A percentile compares a stretch with the other conserved stretches of the same genome.
phyloP scores from a whole-genome alignment of 495 filamentous ascomycete species.

The Aspergillus leporis region DNA sequence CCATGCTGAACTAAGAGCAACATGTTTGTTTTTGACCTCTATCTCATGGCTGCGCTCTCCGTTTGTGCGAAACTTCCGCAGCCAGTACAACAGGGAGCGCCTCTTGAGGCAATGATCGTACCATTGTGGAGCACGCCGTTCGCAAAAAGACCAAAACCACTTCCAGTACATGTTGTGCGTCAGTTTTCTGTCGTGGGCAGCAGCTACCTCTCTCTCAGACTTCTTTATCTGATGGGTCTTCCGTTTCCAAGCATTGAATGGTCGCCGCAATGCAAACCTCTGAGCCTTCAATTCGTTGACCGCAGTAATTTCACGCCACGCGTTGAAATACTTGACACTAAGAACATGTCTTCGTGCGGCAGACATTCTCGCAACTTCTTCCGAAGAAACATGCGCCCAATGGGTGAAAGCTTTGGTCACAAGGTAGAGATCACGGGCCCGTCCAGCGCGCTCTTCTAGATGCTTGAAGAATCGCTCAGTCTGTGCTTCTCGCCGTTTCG shows the following conservation, averaged over 20 bases:
- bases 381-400: slow-evolving; percentile 64
- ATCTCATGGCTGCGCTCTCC: slow-evolving; percentile 45
- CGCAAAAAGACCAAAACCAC: slow-evolving; percentile 59
- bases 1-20: slow-evolving; percentile 25
- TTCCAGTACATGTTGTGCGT: slow-evolving; percentile 48
- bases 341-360: slow-evolving; percentile 68
- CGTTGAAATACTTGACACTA: slow-evolving; percentile 70
- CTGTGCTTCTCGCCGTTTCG: slow-evolving; percentile 47
- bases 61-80: slow-evolving; percentile 44
- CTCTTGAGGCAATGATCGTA: slow-evolving; percentile 49
- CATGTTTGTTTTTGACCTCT: slow-evolving; percentile 30
- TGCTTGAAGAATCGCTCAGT: slow-evolving; percentile 63
- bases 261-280: slow-evolving; percentile 58
- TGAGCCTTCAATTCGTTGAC: slow-evolving; percentile 69
- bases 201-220: slow-evolving; percentile 40
- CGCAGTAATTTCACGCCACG: slow-evolving; percentile 72
- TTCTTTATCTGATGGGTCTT: slow-evolving; percentile 35
- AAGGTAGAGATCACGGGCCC: slow-evolving; percentile 64
- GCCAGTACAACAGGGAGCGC: slow-evolving; percentile 47
- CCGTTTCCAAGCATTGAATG: slow-evolving; percentile 57
- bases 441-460: slow-evolving; percentile 59
- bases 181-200: slow-evolving; percentile 45
- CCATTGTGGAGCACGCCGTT: slow-evolving; percentile 55
- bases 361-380: slow-evolving; percentile 58
- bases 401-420: slow-evolving; percentile 72